Evolutionary conservation across 2,329 filamentous ascomycete genomes (phyloP).

Genomic region (Talaromyces sp.): DNA sequence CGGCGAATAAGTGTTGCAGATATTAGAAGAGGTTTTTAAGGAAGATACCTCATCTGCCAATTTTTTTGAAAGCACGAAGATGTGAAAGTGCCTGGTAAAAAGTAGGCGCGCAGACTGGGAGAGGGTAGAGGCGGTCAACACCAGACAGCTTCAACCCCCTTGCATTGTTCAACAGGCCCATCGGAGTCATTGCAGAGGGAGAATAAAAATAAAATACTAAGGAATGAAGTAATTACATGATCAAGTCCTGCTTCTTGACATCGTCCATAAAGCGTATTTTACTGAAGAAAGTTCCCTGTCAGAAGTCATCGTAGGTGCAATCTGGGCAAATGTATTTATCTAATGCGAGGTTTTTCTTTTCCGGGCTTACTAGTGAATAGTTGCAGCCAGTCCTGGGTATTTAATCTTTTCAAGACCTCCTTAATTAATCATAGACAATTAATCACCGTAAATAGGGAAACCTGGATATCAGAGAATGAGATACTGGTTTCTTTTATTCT

Average conservation of each 20-base stretch:
- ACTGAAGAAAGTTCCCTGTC: not conserved
- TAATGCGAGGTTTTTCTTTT: not conserved
- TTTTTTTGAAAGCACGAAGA: not conserved
- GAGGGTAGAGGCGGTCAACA: not conserved
- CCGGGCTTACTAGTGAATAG: too few relatives aligned
- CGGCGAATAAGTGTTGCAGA: not conserved
- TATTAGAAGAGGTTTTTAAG: not conserved
- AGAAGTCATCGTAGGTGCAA: not conserved
- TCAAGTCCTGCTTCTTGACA: not conserved
- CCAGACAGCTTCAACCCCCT: not conserved
- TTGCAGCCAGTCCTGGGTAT: too few relatives aligned
- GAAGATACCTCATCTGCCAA: not conserved
- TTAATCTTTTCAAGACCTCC: too few relatives aligned
- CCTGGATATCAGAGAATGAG: too few relatives aligned
- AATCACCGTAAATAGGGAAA: too few relatives aligned
- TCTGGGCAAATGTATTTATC: not conserved
- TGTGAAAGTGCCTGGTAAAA: not conserved
- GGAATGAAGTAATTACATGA: not conserved
- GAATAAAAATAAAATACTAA: not conserved
- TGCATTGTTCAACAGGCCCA: not conserved
- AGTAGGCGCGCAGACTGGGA: not conserved
- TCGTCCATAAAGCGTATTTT: not conserved
- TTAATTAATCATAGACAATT: too few relatives aligned
- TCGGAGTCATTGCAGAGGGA: not conserved
- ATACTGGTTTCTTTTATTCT: too few relatives aligned